Evolutionary conservation across 352 stramenopile genomes (phyloP).

Genomic region (Phytophthora palmivora): DNA sequence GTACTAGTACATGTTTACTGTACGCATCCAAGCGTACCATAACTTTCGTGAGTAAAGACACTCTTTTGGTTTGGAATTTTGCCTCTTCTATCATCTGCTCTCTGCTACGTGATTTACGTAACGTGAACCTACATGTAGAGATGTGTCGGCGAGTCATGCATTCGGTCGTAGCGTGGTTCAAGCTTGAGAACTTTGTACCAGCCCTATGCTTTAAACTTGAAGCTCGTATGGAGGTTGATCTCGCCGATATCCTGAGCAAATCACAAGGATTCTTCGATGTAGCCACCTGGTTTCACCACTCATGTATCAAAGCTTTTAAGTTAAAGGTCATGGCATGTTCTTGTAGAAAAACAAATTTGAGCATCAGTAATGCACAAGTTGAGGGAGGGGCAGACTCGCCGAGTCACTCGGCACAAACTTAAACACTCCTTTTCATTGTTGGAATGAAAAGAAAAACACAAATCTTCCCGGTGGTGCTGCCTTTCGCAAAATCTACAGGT

Average conservation of each 20-base stretch:
- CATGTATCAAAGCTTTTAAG: no score
- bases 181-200: background rate
- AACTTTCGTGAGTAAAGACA: no score
- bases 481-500: no score
- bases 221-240: background rate
- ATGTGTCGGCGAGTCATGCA: conserved; percentile 1
- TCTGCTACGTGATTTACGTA: no score
- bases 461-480: no score
- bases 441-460: no score
- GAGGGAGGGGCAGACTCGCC: no score
- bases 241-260: conserved; percentile 6
- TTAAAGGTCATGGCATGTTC: no score
- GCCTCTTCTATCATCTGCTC: background rate
- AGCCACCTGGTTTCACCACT: conserved; percentile 3
- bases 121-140: background rate
- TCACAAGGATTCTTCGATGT: background rate
- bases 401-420: no score
- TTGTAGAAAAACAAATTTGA: background rate
- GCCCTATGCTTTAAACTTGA: conserved; percentile 8
- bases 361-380: no score
- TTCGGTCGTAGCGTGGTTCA: conserved; percentile 3
- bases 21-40: background rate
- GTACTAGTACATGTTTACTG: no score
- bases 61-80: background rate
- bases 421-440: no score